Evolutionary conservation across 2,329 filamentous ascomycete genomes (phyloP).

Genomic region (Scytalidium sp.): DNA sequence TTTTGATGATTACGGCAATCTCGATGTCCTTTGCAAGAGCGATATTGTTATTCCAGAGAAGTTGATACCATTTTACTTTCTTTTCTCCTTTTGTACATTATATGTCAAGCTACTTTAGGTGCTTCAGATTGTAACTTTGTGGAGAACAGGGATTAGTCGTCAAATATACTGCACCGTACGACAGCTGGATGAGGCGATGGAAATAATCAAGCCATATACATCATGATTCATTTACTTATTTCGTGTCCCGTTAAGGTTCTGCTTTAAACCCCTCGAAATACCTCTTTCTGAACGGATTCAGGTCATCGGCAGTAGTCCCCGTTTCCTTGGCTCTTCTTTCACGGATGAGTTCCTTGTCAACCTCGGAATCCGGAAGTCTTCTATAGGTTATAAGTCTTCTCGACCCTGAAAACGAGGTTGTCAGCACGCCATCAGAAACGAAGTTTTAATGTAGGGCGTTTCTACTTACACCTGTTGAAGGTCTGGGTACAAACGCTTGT

Average conservation of each 20-base stretch:
- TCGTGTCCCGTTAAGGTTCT: neutral
- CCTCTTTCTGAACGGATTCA: constrained; percentile 63
- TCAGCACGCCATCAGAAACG: constrained; percentile 8
- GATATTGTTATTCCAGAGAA: neutral
- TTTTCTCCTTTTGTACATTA: neutral
- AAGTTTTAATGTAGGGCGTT: neutral
- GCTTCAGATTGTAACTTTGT: neutral
- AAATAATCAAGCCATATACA: too few relatives aligned
- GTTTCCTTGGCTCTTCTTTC: constrained; percentile 30
- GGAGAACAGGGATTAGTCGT: too few relatives aligned
- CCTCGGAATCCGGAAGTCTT: constrained; percentile 58
- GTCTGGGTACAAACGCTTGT: constrained; percentile 76
- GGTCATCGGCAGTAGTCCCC: constrained; percentile 57
- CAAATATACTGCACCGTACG: too few relatives aligned
- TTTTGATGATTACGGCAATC: neutral
- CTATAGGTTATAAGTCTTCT: constrained; percentile 84
- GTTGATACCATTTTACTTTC: neutral
- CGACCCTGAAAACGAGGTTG: constrained; percentile 59
- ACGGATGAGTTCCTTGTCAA: constrained; percentile 33
- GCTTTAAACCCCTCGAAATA: constrained; percentile 40
- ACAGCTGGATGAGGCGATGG: too few relatives aligned
- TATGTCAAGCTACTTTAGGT: neutral
- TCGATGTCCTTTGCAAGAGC: neutral
- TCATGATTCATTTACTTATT: neutral
- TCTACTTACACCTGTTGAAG: constrained; percentile 79